Conservation (phyloP, 441 rosid species). For the Populus hybrid region DNA sequence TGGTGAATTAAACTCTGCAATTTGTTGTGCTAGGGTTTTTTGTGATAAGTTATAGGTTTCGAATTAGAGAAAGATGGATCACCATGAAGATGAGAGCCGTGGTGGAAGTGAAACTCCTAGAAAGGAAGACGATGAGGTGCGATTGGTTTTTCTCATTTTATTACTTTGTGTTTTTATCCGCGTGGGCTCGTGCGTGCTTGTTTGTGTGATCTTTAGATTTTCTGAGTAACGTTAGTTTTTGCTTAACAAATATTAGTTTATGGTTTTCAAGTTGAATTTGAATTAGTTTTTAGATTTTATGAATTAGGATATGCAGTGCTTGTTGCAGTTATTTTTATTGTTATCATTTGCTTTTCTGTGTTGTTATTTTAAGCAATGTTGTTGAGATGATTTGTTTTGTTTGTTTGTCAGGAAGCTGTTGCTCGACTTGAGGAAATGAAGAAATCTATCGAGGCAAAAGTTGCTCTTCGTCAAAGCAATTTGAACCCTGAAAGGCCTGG, state of each 20-base stretch:
- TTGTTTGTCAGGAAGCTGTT: constrained; percentile 64
- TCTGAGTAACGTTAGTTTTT: not conserved
- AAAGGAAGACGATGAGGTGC: constrained; percentile 84
- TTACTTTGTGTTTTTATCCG: not conserved
- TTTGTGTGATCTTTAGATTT: not conserved
- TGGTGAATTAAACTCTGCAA: not conserved
- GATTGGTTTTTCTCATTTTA: constrained; percentile 12
- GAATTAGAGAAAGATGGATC: constrained; percentile 46
- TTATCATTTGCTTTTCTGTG: not conserved
- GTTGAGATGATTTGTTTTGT: not conserved
- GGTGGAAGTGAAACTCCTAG: constrained; percentile 38
- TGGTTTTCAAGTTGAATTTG: not conserved
- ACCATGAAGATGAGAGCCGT: constrained; percentile 63
- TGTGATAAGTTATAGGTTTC: not conserved
- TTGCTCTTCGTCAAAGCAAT: constrained; percentile 89
- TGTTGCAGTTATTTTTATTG: not conserved
- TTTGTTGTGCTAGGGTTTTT: not conserved
- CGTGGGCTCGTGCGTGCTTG: not conserved
- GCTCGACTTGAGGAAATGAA: constrained; percentile 77
- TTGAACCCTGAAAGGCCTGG: constrained; percentile 97
- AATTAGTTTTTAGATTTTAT: not conserved
- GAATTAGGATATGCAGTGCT: not conserved
- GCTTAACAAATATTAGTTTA: not conserved
- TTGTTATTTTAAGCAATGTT: not conserved
- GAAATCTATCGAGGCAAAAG: constrained; percentile 70